These are phyloP conservation scores for Caryopteris hybrid DNA, from an alignment of 305 asterid genomes.

Conservation along the genomic window DNA sequence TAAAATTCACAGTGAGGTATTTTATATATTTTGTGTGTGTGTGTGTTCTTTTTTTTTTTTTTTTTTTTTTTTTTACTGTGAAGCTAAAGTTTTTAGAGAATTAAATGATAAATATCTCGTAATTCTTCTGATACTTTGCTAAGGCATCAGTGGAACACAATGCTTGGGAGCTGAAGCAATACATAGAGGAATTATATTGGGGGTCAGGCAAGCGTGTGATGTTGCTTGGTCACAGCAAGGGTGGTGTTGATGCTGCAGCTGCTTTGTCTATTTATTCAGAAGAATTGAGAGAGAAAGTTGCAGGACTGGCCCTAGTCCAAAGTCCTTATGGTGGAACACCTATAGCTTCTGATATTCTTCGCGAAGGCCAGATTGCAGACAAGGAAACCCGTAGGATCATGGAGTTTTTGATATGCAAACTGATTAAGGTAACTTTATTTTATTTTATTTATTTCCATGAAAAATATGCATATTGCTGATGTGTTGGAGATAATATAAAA, in stretches of 20 bases:
- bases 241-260: constrained; percentile 99
- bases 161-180: constrained; percentile 90
- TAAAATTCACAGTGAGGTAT: constrained; percentile 90
- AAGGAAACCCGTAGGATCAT: constrained; percentile 72
- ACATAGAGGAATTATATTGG: constrained; percentile 90
- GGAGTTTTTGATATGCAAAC: constrained; percentile 83
- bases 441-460: neutral
- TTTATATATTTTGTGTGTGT: neutral
- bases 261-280: constrained; percentile 74
- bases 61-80: too few relatives aligned
- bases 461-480: neutral
- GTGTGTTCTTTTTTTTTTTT: too few relatives aligned
- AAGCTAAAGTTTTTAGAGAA: neutral
- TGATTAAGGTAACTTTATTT: constrained; percentile 58
- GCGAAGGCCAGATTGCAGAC: constrained; percentile 93
- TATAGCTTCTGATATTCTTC: constrained; percentile 86
- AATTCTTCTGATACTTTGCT: constrained; percentile 16
- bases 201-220: constrained; percentile 90
- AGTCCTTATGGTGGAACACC: constrained; percentile 97
- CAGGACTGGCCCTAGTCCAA: constrained; percentile 86
- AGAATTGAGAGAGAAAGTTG: constrained; percentile 76
- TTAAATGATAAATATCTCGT: neutral
- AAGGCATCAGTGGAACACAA: constrained; percentile 92
- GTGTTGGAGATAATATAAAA: neutral
- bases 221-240: constrained; percentile 97